phyloP scores from a whole-genome alignment of 768 basidiomycete genomes.

The Pleurotus sapidus region DNA sequence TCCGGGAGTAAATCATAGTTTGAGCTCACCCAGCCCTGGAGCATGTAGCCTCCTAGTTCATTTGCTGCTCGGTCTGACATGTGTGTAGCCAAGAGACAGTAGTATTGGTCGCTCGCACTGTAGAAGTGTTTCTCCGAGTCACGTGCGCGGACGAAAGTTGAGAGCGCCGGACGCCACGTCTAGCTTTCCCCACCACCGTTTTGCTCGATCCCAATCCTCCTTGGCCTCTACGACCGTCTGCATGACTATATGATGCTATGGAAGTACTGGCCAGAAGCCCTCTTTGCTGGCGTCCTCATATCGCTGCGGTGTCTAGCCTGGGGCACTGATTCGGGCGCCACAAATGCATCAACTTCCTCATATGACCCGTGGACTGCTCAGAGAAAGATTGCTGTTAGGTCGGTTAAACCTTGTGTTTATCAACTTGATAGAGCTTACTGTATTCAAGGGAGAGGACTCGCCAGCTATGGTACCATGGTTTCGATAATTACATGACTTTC shows the following conservation, averaged over 20 bases:
- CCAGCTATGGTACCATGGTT: conserved; percentile 89
- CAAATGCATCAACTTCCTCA: conserved; percentile 26
- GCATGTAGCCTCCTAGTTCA: conserved; percentile 66
- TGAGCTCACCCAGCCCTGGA: conserved; percentile 67
- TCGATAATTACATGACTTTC: conserved; percentile 80
- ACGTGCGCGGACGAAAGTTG: neutral
- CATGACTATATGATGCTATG: conserved; percentile 45
- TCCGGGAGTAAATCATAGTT: conserved; percentile 2
- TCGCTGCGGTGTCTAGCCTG: conserved; percentile 19
- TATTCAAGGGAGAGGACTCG: conserved; percentile 60
- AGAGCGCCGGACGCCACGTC: conserved; percentile 8
- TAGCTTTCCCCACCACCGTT: neutral
- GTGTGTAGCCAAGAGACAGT: neutral
- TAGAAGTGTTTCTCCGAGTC: neutral
- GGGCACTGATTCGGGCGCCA: conserved; percentile 15
- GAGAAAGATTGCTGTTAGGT: conserved; percentile 58
- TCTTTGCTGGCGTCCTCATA: conserved; percentile 36
- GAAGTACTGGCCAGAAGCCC: conserved; percentile 49
- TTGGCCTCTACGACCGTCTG: conserved; percentile 16
- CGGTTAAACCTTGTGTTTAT: conserved; percentile 15
- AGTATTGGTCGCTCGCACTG: no score
- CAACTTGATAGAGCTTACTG: conserved; percentile 3
- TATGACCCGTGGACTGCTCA: conserved; percentile 47
- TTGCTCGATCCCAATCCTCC: neutral
- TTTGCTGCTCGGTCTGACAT: conserved; percentile 54